A percentile compares a stretch with the other conserved stretches of the same genome.
phyloP scores from a whole-genome alignment of 176 grass and related monocot genomes.

The Hordeum marinum region DNA sequence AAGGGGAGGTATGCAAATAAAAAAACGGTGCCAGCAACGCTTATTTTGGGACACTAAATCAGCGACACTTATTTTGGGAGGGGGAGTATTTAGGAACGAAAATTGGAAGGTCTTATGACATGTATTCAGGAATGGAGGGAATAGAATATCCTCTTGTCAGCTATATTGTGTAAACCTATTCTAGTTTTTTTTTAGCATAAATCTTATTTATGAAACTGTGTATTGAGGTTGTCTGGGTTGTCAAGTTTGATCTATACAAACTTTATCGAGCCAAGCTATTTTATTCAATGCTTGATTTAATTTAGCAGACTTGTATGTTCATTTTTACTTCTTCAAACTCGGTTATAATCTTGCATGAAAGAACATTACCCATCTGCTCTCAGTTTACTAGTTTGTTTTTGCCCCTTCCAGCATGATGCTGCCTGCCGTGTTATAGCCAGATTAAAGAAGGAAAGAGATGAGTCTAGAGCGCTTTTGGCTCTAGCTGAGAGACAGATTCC shows the following conservation, averaged over 20 bases:
- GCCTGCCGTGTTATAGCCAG: slow-evolving; percentile 99
- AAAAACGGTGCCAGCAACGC: background rate
- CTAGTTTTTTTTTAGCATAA: background rate
- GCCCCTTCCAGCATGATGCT: slow-evolving; percentile 80
- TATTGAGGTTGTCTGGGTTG: background rate
- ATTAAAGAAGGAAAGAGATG: slow-evolving; percentile 99
- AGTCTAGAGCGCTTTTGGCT: slow-evolving; percentile 84
- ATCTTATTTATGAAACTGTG: background rate
- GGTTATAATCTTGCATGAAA: background rate
- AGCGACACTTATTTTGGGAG: too few species aligned
- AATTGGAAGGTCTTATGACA: background rate
- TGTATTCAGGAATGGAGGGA: background rate
- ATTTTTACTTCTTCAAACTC: background rate
- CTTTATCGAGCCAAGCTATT: background rate
- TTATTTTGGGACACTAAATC: too few species aligned
- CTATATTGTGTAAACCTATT: background rate
- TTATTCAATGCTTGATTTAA: slow-evolving; percentile 4
- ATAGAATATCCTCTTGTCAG: background rate
- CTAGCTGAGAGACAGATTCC: slow-evolving; percentile 88
- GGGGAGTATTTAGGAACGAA: background rate
- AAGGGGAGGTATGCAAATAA: background rate
- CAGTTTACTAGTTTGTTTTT: slow-evolving; percentile 8
- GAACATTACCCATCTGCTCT: background rate
- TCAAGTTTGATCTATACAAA: background rate
- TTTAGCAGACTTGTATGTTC: background rate